These are phyloP conservation scores for Gastroboletus turbinatus DNA, from an alignment of 1,284 basidiomycete genomes.

Conservation along the genomic window DNA sequence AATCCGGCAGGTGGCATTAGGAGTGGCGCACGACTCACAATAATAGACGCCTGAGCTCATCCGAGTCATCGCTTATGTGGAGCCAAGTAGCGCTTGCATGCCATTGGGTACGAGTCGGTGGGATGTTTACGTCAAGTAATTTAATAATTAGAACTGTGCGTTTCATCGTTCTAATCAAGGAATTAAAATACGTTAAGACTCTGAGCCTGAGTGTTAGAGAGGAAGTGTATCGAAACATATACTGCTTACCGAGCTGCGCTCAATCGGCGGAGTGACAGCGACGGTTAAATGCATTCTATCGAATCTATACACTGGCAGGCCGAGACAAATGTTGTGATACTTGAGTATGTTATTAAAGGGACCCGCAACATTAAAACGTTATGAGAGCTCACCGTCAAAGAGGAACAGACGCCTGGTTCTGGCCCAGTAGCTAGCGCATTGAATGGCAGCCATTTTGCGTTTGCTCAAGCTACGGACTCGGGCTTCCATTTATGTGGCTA, in stretches of 20 bases:
- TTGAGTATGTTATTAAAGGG: too few species aligned
- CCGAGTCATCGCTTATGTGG: neutral
- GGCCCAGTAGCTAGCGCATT: neutral
- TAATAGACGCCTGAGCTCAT: neutral
- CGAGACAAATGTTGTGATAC: neutral
- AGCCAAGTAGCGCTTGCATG: neutral
- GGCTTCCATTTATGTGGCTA: conserved; percentile 20
- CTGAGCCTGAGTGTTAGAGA: neutral
- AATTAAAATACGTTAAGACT: conserved; percentile 1
- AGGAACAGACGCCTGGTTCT: neutral
- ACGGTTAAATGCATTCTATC: neutral
- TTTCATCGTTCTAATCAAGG: neutral
- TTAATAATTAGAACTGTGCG: neutral
- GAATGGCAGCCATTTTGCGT: neutral
- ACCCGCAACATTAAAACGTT: neutral
- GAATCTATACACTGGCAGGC: too few species aligned
- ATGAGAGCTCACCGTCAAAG: neutral
- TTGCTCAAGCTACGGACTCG: neutral
- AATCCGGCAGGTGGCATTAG: neutral
- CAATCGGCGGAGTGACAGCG: neutral
- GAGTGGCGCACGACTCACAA: neutral
- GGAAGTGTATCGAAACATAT: neutral
- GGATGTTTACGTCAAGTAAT: neutral
- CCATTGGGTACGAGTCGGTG: neutral
- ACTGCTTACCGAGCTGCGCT: neutral